Percentiles rank a stretch among this genome's conserved stretches.
Conservation (phyloP, 768 basidiomycete species). For the Calocybe cyanea region DNA sequence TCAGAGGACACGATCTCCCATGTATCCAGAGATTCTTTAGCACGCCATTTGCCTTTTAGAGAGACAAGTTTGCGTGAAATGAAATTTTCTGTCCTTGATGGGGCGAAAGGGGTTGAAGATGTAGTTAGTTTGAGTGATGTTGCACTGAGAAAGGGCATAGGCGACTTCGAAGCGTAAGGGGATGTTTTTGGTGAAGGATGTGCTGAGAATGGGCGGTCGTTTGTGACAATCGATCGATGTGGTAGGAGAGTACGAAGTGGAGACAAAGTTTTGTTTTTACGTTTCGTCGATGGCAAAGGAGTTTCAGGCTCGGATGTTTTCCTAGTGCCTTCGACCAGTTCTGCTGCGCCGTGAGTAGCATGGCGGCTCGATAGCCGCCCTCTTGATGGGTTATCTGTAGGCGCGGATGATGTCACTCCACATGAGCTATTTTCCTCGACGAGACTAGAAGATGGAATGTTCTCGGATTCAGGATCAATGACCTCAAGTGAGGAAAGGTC, state of each 20-base stretch:
- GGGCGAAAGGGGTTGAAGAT: constrained; percentile 33
- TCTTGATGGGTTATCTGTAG: constrained; percentile 19
- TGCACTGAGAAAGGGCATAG: constrained; percentile 41
- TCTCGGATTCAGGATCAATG: constrained; percentile 42
- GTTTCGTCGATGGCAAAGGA: constrained; percentile 24
- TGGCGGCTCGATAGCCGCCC: constrained; percentile 26
- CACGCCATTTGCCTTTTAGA: constrained; percentile 39
- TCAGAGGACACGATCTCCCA: constrained; percentile 44
- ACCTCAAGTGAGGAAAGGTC: constrained; percentile 42
- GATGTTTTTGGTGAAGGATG: constrained; percentile 35
- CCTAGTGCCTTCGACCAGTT: constrained; percentile 20
- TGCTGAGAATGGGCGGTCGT: constrained; percentile 39
- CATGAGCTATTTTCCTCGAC: constrained; percentile 38
- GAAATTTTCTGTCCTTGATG: constrained; percentile 28
- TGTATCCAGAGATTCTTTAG: constrained; percentile 31
- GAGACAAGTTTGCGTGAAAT: constrained; percentile 33
- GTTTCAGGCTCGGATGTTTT: constrained; percentile 9
- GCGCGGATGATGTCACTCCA: constrained; percentile 30
- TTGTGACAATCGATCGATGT: constrained; percentile 27
- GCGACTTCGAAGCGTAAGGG: constrained; percentile 34
- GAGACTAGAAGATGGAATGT: constrained; percentile 36
- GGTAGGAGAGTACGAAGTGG: constrained; percentile 46
- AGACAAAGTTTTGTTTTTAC: constrained; percentile 39
- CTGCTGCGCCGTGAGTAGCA: constrained; percentile 24
- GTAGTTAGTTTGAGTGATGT: constrained; percentile 36